phyloP scores from a whole-genome alignment of 805 yeast species.

The Candida maesae region DNA sequence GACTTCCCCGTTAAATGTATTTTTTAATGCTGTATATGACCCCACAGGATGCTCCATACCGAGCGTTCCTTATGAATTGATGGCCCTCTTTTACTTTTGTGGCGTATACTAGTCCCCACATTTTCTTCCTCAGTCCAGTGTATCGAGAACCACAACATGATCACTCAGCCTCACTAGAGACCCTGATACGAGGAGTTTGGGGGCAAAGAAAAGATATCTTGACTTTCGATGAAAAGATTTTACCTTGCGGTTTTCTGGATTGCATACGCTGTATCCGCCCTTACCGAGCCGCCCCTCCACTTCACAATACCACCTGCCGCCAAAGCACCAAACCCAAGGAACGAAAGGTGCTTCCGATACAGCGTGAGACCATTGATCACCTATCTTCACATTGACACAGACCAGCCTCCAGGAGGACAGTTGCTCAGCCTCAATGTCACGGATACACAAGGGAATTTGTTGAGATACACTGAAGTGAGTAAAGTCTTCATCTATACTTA shows the following conservation, averaged over 20 bases:
- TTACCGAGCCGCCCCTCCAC: neutral
- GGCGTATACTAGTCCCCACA: neutral
- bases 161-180: no score
- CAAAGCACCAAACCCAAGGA: neutral
- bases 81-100: slow-evolving; percentile 1
- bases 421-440: slow-evolving; percentile 6
- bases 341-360: slow-evolving; percentile 7
- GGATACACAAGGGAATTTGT: slow-evolving; percentile 12
- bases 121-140: no score
- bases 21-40: no score
- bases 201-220: no score
- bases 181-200: no score
- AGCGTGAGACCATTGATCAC: slow-evolving; percentile 9
- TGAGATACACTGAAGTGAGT: slow-evolving; percentile 13
- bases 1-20: no score
- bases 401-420: slow-evolving; percentile 7
- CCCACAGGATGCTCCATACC: neutral
- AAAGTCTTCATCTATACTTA: slow-evolving; percentile 6
- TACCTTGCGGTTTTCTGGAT: no score
- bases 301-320: slow-evolving; percentile 3
- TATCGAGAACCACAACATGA: no score
- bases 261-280: neutral
- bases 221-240: no score
- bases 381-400: slow-evolving; percentile 15
- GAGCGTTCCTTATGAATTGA: neutral